phyloP scores from a whole-genome alignment of 1,284 basidiomycete species.

The Inonotus obliquus region DNA sequence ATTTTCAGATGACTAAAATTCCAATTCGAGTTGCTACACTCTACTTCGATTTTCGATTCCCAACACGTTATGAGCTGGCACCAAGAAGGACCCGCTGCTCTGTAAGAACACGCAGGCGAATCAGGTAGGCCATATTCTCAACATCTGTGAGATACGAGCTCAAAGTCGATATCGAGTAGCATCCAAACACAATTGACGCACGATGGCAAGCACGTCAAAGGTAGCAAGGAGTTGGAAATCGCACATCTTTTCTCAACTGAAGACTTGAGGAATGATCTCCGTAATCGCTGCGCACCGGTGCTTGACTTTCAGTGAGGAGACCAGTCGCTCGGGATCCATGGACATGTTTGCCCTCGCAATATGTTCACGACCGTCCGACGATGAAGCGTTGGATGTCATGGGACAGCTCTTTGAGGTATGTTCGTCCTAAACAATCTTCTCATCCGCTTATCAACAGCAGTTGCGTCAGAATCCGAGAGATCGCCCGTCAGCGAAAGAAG shows the following conservation, averaged over 20 bases:
- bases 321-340: not conserved
- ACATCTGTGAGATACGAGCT: too few relatives aligned
- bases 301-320: conserved; percentile 15
- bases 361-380: not conserved
- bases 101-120: too few relatives aligned
- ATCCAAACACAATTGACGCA: too few relatives aligned
- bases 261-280: conserved; percentile 4
- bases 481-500: not conserved
- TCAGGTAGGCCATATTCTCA: too few relatives aligned
- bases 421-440: not conserved
- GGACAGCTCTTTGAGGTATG: conserved; percentile 2
- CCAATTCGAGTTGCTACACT: too few relatives aligned
- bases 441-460: not conserved
- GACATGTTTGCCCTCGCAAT: not conserved
- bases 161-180: too few relatives aligned
- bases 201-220: not conserved
- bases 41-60: too few relatives aligned
- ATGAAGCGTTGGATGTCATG: conserved; percentile 11
- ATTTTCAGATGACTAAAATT: too few relatives aligned
- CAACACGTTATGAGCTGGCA: too few relatives aligned
- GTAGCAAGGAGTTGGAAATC: conserved; percentile 4
- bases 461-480: not conserved
- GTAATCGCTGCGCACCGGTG: conserved; percentile 20
- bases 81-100: too few relatives aligned
- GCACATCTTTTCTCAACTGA: conserved; percentile 8